Conservation (phyloP, 2,329 filamentous ascomycete genomes). For the Fusarium palustre region DNA sequence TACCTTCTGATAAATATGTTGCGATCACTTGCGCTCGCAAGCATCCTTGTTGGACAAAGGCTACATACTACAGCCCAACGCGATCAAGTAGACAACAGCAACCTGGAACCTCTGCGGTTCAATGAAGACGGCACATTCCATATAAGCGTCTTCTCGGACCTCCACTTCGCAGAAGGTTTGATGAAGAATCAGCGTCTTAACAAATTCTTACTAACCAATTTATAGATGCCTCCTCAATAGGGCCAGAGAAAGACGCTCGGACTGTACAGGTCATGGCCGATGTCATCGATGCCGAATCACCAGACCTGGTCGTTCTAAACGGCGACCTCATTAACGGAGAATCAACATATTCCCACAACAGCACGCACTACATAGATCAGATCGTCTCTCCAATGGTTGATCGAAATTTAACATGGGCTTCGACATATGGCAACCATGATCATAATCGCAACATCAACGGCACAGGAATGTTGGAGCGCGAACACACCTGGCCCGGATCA, state of each 20-base stretch:
- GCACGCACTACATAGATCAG: conserved; percentile 65
- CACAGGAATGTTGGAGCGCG: conserved; percentile 38
- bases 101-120: conserved; percentile 33
- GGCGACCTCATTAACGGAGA: conserved; percentile 78
- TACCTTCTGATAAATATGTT: conserved; percentile 2
- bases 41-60: conserved; percentile 9
- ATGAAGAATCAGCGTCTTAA: rapidly evolving
- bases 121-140: conserved; percentile 30
- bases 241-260: conserved; percentile 53
- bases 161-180: conserved; percentile 36
- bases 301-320: conserved; percentile 73
- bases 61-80: conserved; percentile 7
- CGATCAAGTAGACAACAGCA: conserved; percentile 15
- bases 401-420: conserved; percentile 68
- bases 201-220: not conserved
- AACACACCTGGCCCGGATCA: conserved; percentile 41
- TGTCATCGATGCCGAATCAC: conserved; percentile 51
- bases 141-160: conserved; percentile 37
- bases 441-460: conserved; percentile 60
- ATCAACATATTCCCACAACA: conserved; percentile 64
- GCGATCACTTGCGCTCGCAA: conserved; percentile 9
- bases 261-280: conserved; percentile 52
- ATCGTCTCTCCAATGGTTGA: conserved; percentile 68
- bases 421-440: conserved; percentile 78
- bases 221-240: conserved; percentile 36